A percentile compares a stretch with the other conserved stretches of the same genome.
Evolutionary conservation across 495 filamentous ascomycete genomes (phyloP).

Genomic region (Neurospora sp.): DNA sequence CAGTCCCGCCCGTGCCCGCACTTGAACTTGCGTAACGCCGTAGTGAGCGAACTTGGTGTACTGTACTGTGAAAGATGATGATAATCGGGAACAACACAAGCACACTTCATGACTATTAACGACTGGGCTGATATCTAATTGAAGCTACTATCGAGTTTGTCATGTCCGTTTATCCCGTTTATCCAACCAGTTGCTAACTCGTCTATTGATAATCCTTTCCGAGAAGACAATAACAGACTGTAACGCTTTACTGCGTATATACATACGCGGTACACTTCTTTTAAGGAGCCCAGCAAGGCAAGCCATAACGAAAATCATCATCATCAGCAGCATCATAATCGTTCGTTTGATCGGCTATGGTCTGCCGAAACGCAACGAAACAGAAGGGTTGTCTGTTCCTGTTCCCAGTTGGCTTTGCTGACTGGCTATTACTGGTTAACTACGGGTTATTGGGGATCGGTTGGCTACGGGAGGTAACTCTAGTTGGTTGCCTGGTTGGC

Average conservation of each 20-base stretch:
- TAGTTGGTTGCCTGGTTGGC: background rate
- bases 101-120: background rate
- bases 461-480: background rate
- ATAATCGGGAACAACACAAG: background rate
- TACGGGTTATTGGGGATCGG: background rate
- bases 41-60: background rate
- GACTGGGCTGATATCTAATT: background rate
- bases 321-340: background rate
- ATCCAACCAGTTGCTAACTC: background rate
- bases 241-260: background rate
- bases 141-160: background rate
- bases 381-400: background rate
- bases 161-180: background rate
- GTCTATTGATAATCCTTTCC: background rate
- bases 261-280: background rate
- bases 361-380: background rate
- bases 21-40: background rate
- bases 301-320: background rate
- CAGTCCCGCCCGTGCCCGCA: background rate
- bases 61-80: background rate
- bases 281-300: background rate
- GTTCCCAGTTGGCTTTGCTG: background rate
- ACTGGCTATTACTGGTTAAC: background rate
- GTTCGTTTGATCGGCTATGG: background rate
- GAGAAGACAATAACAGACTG: background rate